Percentiles rank a stretch among this genome's conserved stretches.
These are phyloP conservation scores for Colletotrichum tofieldiae DNA, from an alignment of 2,329 filamentous ascomycete species.

Conservation along the genomic window DNA sequence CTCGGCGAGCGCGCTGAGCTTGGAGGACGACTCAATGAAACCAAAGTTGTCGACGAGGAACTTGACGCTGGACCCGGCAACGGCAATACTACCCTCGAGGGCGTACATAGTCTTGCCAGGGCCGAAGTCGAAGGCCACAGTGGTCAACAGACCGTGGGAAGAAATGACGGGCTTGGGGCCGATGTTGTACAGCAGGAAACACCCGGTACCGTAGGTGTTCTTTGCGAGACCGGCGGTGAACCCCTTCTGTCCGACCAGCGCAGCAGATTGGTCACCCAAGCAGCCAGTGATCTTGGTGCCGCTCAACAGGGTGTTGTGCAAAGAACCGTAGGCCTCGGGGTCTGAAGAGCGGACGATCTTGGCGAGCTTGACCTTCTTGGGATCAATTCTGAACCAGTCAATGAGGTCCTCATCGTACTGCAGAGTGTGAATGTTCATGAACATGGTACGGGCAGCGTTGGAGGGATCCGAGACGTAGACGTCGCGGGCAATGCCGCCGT, in stretches of 20 bases:
- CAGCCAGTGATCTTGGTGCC: conserved; percentile 82
- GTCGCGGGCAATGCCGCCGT: conserved; percentile 77
- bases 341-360: conserved; percentile 84
- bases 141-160: conserved; percentile 81
- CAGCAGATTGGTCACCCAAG: conserved; percentile 86
- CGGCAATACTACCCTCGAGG: conserved; percentile 83
- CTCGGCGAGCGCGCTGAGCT: conserved; percentile 63
- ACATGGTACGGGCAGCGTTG: conserved; percentile 90
- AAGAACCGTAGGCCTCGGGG: conserved; percentile 75
- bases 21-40: conserved; percentile 65
- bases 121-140: conserved; percentile 84
- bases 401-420: conserved; percentile 82
- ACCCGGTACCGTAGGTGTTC: conserved; percentile 90
- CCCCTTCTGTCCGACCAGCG: conserved; percentile 84
- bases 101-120: conserved; percentile 79
- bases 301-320: conserved; percentile 74
- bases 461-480: conserved; percentile 84
- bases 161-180: conserved; percentile 86
- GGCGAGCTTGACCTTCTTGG: conserved; percentile 79
- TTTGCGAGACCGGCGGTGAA: conserved; percentile 84
- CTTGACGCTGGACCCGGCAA: conserved; percentile 83
- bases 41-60: conserved; percentile 74
- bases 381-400: conserved; percentile 82
- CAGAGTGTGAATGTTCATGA: conserved; percentile 85
- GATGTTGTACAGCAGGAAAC: conserved; percentile 88